Percentiles rank a stretch among this genome's conserved stretches.
phyloP scores from a whole-genome alignment of 1,284 basidiomycete species.

The Marasmius sp. region DNA sequence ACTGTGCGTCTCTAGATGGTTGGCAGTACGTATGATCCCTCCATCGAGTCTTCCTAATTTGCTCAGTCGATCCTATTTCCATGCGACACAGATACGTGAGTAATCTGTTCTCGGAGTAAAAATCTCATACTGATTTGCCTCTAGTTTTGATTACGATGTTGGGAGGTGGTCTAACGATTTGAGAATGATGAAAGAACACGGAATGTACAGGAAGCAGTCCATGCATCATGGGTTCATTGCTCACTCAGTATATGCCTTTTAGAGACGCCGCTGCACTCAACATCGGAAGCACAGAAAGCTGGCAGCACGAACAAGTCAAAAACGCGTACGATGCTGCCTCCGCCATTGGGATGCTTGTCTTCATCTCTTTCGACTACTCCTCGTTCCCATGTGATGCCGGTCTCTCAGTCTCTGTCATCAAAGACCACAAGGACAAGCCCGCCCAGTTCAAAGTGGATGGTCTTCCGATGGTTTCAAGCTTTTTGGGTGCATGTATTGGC shows the following conservation, averaged over 20 bases:
- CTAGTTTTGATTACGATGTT: not conserved
- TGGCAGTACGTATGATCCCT: constrained; percentile 34
- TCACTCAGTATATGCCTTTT: not conserved
- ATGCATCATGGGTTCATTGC: not conserved
- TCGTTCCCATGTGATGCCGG: constrained; percentile 34
- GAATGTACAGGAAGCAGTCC: not conserved
- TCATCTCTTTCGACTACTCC: constrained; percentile 44
- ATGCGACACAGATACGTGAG: constrained; percentile 38
- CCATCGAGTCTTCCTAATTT: not conserved
- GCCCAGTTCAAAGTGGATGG: constrained; percentile 41
- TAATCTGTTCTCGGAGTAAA: not conserved
- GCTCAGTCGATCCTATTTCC: constrained; percentile 4
- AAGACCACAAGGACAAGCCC: constrained; percentile 31
- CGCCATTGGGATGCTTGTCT: constrained; percentile 35
- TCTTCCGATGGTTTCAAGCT: constrained; percentile 41
- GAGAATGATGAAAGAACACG: not conserved
- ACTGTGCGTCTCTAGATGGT: constrained; percentile 33
- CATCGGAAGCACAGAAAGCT: constrained; percentile 34
- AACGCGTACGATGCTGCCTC: constrained; percentile 39
- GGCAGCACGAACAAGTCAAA: constrained; percentile 37
- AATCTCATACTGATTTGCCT: not conserved
- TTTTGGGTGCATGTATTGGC: constrained; percentile 38
- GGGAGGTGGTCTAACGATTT: not conserved
- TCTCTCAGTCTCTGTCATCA: constrained; percentile 32
- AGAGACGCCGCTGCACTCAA: constrained; percentile 47